These are phyloP conservation scores for Primulina huaijiensis DNA, from an alignment of 257 asterid genomes.

Conservation along the genomic window DNA sequence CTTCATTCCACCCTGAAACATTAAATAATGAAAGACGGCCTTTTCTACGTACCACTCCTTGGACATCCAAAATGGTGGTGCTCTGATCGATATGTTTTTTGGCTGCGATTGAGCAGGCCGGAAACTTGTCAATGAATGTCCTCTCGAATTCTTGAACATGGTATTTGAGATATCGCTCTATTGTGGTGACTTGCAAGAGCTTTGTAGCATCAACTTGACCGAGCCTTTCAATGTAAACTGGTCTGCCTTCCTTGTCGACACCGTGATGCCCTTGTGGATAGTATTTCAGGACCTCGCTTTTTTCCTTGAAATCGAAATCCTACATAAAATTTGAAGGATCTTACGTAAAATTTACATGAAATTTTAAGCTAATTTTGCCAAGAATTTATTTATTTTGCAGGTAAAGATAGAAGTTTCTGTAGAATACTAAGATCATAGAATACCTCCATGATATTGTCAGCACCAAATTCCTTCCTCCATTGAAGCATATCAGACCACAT, in stretches of 20 bases:
- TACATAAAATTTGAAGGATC: slow-evolving; percentile 10
- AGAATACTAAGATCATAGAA: not conserved
- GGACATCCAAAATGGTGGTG: slow-evolving; percentile 96
- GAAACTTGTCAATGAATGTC: slow-evolving; percentile 73
- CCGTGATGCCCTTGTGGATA: slow-evolving; percentile 99
- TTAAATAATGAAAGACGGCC: not conserved
- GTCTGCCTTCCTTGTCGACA: slow-evolving; percentile 94
- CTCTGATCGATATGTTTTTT: slow-evolving; percentile 92
- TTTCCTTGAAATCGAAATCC: slow-evolving; percentile 92
- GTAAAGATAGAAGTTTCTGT: not conserved
- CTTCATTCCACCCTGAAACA: not conserved
- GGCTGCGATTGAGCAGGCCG: slow-evolving; percentile 90
- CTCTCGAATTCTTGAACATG: slow-evolving; percentile 92
- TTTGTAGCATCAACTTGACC: slow-evolving; percentile 82
- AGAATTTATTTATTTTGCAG: not conserved
- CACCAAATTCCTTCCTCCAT: slow-evolving; percentile 96
- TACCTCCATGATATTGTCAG: slow-evolving; percentile 88
- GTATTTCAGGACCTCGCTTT: slow-evolving; percentile 75
- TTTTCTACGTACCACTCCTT: slow-evolving; percentile 79
- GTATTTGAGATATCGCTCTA: slow-evolving; percentile 82
- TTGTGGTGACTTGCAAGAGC: slow-evolving; percentile 79
- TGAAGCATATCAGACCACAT: slow-evolving; percentile 98
- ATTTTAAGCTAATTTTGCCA: not conserved
- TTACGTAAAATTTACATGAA: not conserved
- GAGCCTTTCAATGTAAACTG: slow-evolving; percentile 75